These are phyloP conservation scores for Podila horticola DNA, from an alignment of 192 early-diverging fungal species.

Conservation along the genomic window DNA sequence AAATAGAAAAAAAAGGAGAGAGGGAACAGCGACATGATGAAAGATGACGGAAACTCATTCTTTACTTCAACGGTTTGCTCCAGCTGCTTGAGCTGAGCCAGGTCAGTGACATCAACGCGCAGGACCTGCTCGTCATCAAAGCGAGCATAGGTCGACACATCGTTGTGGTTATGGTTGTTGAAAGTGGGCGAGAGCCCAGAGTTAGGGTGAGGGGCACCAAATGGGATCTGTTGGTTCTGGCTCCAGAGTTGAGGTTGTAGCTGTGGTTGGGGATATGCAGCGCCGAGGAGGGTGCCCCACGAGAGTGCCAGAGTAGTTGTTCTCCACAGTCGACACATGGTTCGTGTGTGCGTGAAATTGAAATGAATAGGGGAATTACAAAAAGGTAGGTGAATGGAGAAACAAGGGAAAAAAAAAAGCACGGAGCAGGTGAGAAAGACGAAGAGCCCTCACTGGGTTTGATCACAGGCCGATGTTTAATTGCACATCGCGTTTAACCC, in stretches of 20 bases:
- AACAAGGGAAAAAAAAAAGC: background rate
- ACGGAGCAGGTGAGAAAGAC: background rate
- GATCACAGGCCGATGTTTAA: background rate
- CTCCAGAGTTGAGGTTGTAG: background rate
- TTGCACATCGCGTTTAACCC: background rate
- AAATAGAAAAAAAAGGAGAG: background rate
- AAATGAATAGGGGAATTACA: background rate
- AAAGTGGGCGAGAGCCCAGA: background rate
- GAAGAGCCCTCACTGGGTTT: background rate
- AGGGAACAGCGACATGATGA: background rate
- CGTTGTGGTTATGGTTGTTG: constrained; percentile 1
- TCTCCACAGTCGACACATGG: constrained; percentile 15
- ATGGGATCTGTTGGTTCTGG: constrained; percentile 16
- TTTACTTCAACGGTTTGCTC: constrained; percentile 28
- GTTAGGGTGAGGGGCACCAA: background rate
- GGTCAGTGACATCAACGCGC: constrained; percentile 30
- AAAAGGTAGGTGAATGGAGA: background rate
- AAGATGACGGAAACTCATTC: background rate
- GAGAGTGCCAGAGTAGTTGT: constrained; percentile 21
- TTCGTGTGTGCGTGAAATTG: constrained; percentile 4
- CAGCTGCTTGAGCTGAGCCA: constrained; percentile 21
- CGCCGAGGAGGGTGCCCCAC: constrained; percentile 5
- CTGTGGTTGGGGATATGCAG: constrained; percentile 17
- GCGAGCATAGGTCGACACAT: constrained; percentile 15
- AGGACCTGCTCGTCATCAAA: constrained; percentile 35